Conservation (phyloP, 2,329 filamentous ascomycete genomes). For the Fusarium tuaranense region DNA sequence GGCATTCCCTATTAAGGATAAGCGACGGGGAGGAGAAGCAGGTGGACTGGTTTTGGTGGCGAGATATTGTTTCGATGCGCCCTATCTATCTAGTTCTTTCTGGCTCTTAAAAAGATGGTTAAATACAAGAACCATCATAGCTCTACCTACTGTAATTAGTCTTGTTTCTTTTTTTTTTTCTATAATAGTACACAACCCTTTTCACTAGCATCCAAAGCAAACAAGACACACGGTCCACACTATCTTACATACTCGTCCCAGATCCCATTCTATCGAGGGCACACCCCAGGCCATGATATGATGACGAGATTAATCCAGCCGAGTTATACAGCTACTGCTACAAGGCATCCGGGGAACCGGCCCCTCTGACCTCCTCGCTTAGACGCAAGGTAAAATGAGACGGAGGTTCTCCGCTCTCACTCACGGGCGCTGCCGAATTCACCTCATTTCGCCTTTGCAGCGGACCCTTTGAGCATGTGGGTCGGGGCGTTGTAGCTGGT, state of each 20-base stretch:
- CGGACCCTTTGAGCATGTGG: constrained; percentile 60
- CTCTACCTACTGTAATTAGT: constrained; percentile 23
- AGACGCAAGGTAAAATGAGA: background rate
- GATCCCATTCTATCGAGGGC: background rate
- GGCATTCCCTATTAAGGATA: constrained; percentile 86
- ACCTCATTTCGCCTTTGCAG: constrained; percentile 39
- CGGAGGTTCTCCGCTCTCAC: background rate
- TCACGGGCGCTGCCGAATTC: background rate
- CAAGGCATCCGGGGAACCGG: background rate
- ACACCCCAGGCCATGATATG: background rate
- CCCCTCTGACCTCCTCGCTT: background rate
- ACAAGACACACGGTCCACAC: background rate
- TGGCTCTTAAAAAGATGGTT: constrained; percentile 1
- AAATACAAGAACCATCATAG: background rate
- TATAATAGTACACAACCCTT: constrained; percentile 21
- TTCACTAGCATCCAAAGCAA: background rate
- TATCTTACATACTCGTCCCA: background rate
- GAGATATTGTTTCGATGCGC: background rate
- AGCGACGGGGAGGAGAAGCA: constrained; percentile 2
- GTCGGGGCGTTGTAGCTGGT: constrained; percentile 71
- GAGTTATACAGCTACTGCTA: background rate
- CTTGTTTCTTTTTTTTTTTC: constrained; percentile 6
- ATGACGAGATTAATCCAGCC: background rate
- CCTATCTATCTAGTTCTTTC: constrained; percentile 8
- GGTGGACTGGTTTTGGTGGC: background rate